Base-by-base conservation (phyloP, 1,284 basidiomycete genomes). In the Ustilago shanxiensis region DNA sequence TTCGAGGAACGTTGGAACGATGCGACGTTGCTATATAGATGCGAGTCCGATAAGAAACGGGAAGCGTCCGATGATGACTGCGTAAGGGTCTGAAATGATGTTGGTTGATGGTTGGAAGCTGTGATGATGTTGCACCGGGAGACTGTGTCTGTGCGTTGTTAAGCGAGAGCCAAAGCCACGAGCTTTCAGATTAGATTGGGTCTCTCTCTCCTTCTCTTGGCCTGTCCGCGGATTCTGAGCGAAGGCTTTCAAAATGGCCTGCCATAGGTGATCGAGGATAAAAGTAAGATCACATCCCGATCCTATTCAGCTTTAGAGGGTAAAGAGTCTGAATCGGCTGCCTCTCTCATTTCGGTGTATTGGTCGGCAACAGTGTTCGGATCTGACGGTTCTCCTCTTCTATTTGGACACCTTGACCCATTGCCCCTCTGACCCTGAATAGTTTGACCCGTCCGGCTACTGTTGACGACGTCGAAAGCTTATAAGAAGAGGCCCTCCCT, bases 201-300 rank as follows among this genome's bases (percentile, higher is more conserved):
- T 33, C 31, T 33, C 35, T 37, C 29, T 2, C 29, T 22, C 20
- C 3, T 44, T n/a, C 37, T 41, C 37, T 51, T 33, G 26, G 29
- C 31, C 31, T 52, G 29, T 24, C 63, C 55, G 63, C 63, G 56
- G 63, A 59, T 58, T 28, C 63, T n/a, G 55, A 64, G 54, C 62
- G 47, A 64, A 64, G 54, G 5, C 5, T 50, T 6, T 39, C n/a
- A 29, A 37, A 35, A 14, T 13, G 39, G 28, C 22, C 29, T n/a
- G n/a, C 31, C 5, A 49, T n/a, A 35, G 37, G 55, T 59, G 56
- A 59, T 65, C 50, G 55, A 52, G n/a, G 11, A 8, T 13, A 29
- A 24, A 5, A 2, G 3, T 3, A 14, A 13, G n/a, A 64, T 57
- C 61, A 13, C 1, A 1, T 33, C 54, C 61, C 61, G 54, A 64